Evolutionary conservation across 108 stramenopile species (phyloP).

Genomic region (Skeletonema menzelii): DNA sequence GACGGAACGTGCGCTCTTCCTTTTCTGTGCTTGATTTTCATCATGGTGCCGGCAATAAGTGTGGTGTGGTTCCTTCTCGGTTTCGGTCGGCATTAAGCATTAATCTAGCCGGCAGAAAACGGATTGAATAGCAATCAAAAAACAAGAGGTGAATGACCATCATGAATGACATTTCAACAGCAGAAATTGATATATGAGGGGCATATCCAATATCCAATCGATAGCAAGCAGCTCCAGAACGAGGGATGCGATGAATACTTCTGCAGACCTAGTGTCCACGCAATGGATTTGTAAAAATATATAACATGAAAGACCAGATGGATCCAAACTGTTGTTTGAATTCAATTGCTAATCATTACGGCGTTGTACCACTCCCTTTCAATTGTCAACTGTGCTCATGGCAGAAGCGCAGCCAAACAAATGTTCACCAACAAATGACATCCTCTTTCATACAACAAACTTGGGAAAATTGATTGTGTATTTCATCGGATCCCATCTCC

Average conservation of each 20-base stretch:
- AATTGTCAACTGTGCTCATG: background rate
- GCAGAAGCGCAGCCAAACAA: background rate
- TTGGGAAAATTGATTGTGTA: background rate
- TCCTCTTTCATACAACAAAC: background rate
- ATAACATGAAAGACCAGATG: background rate
- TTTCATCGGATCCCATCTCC: background rate
- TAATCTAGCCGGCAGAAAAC: too few species aligned
- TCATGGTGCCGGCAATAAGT: conserved; percentile 7
- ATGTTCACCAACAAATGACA: background rate
- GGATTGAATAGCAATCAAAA: too few species aligned
- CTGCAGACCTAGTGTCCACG: too few species aligned
- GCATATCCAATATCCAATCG: background rate
- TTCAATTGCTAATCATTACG: background rate
- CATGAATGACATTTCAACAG: background rate
- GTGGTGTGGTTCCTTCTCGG: conserved; percentile 7
- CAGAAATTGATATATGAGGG: background rate
- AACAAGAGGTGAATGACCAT: background rate
- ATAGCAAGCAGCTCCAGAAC: too few species aligned
- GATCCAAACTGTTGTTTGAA: background rate
- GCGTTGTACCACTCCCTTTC: background rate
- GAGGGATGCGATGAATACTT: too few species aligned
- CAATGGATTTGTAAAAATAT: background rate
- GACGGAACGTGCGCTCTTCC: conserved; percentile 27
- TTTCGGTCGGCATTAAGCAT: background rate
- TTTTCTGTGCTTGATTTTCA: conserved; percentile 14